Conservation (phyloP, 352 stramenopile genomes). For the Albugo laibachii region DNA sequence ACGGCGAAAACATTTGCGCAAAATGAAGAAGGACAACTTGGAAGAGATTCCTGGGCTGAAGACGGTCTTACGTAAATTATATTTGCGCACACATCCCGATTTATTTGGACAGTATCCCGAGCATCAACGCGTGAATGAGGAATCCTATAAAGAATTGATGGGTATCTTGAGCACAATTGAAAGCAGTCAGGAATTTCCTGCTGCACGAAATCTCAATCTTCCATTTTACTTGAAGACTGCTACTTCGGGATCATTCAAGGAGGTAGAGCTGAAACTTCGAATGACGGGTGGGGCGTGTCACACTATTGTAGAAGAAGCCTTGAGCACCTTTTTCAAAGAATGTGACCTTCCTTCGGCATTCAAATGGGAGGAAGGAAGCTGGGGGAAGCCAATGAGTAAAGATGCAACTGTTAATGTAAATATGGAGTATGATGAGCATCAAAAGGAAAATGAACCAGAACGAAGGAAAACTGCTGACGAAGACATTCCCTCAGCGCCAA, state of each 20-base stretch:
- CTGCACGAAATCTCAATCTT: conserved; percentile 40
- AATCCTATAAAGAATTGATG: conserved; percentile 65
- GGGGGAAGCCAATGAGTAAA: conserved; percentile 42
- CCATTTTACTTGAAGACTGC: conserved; percentile 55
- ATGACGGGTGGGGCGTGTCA: conserved; percentile 59
- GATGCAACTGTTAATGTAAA: conserved; percentile 40
- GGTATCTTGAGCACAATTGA: conserved; percentile 63
- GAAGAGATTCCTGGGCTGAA: conserved; percentile 40
- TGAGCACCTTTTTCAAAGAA: conserved; percentile 46
- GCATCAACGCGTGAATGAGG: conserved; percentile 41
- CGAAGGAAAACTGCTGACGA: not conserved
- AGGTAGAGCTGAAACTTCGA: conserved; percentile 37
- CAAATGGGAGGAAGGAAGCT: conserved; percentile 51
- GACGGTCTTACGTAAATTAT: conserved; percentile 62
- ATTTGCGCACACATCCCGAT: conserved; percentile 56
- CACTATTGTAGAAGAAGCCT: conserved; percentile 50
- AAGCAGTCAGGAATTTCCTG: conserved; percentile 57
- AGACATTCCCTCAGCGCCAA: not conserved
- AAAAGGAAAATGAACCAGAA: conserved; percentile 19
- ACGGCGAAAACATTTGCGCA: conserved; percentile 57
- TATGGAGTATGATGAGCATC: conserved; percentile 36
- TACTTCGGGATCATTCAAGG: conserved; percentile 41
- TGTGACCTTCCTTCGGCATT: conserved; percentile 39
- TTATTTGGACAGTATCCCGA: conserved; percentile 51
- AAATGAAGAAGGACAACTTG: conserved; percentile 41